These are phyloP conservation scores for Chlorella sp. DNA, from an alignment of 139 green algal genomes.

Conservation along the genomic window DNA sequence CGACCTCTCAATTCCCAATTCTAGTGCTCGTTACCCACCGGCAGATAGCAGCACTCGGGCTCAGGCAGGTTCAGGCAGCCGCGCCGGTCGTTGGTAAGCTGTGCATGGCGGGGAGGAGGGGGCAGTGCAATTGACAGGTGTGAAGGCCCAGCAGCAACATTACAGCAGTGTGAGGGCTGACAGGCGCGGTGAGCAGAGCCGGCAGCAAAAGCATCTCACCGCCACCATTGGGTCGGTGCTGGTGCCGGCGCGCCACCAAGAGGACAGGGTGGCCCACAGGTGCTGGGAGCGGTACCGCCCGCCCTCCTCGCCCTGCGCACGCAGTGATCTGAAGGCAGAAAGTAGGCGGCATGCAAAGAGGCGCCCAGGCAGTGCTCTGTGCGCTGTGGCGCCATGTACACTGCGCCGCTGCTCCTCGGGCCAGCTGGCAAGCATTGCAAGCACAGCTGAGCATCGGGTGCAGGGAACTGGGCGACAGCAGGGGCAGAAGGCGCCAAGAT, in stretches of 20 bases:
- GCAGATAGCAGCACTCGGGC: conserved; percentile 17
- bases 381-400: no score
- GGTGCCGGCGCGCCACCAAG: conserved; percentile 3
- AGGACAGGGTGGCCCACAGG: conserved; percentile 25
- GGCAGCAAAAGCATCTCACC: neutral
- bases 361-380: no score
- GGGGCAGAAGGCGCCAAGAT: no score
- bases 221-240: neutral
- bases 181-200: no score
- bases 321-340: neutral
- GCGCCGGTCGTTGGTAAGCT: conserved; percentile 16
- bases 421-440: no score
- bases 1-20: no score
- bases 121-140: neutral
- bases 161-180: no score
- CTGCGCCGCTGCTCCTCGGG: no score
- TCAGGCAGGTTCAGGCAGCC: conserved; percentile 16
- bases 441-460: no score
- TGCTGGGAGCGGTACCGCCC: conserved; percentile 1
- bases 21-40: no score
- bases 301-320: conserved; percentile 18
- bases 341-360: no score
- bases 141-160: neutral
- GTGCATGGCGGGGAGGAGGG: neutral
- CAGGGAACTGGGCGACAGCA: no score